Evolutionary conservation across 1,284 basidiomycete genomes (phyloP).

Genomic region (Agroathelia rolfsii): DNA sequence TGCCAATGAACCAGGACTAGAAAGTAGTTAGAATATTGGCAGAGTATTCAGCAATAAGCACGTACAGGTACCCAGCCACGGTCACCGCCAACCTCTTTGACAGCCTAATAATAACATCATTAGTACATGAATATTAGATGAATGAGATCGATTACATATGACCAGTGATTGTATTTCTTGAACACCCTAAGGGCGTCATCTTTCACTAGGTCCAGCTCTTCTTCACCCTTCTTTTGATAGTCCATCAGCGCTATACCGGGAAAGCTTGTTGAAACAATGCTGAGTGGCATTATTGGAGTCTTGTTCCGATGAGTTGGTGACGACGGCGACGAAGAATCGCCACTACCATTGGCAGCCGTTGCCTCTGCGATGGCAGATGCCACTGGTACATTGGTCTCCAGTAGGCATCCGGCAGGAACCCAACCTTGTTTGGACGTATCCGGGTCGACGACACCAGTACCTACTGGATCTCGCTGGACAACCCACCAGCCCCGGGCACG

Average conservation of each 20-base stretch:
- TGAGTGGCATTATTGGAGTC: slow-evolving; percentile 75
- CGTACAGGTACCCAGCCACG: slow-evolving; percentile 84
- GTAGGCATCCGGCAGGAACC: slow-evolving; percentile 88
- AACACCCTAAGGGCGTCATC: slow-evolving; percentile 87
- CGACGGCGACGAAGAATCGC: slow-evolving; percentile 29
- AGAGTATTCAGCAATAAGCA: slow-evolving; percentile 15
- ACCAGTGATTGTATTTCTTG: slow-evolving; percentile 97
- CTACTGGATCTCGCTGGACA: slow-evolving; percentile 87
- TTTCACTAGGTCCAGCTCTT: slow-evolving; percentile 79
- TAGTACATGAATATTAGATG: slow-evolving; percentile 8
- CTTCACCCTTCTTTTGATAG: slow-evolving; percentile 83
- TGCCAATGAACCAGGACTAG: slow-evolving; percentile 72
- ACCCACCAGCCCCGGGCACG: slow-evolving; percentile 99
- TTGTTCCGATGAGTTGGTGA: slow-evolving; percentile 26
- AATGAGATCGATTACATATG: too few relatives aligned
- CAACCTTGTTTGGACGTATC: slow-evolving; percentile 74
- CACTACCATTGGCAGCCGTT: slow-evolving; percentile 36
- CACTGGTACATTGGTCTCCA: slow-evolving; percentile 83
- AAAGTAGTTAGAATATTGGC: too few relatives aligned
- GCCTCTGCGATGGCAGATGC: slow-evolving; percentile 72
- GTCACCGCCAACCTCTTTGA: slow-evolving; percentile 81
- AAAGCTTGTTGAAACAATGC: slow-evolving; percentile 90
- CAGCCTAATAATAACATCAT: slow-evolving; percentile 42
- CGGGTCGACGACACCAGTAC: slow-evolving; percentile 69
- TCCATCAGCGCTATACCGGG: slow-evolving; percentile 93